These are phyloP conservation scores for Bimuria novae-zelandiae DNA, from an alignment of 2,329 filamentous ascomycete genomes.

Conservation along the genomic window DNA sequence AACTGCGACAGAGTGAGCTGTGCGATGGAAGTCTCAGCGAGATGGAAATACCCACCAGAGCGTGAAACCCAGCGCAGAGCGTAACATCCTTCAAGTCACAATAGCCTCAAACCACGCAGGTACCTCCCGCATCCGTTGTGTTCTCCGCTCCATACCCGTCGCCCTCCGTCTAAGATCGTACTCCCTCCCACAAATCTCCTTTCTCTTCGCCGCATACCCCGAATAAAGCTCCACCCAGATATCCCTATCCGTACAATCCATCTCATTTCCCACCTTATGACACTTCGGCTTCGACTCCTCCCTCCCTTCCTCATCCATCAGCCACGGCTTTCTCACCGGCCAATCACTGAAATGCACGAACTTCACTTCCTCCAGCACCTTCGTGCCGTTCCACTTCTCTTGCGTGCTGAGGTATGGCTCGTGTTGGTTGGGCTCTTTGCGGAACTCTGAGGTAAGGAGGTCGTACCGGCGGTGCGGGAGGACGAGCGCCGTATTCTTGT, in stretches of 20 bases:
- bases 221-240: slow-evolving; percentile 2
- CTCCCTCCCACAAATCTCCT: background rate
- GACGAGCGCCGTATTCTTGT: slow-evolving; percentile 52
- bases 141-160: background rate
- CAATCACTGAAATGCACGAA: slow-evolving; percentile 64
- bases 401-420: slow-evolving; percentile 50
- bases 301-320: background rate
- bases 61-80: background rate
- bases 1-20: too few species aligned
- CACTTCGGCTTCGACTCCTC: slow-evolving; percentile 4
- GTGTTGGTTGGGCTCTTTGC: slow-evolving; percentile 49
- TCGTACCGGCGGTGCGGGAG: slow-evolving; percentile 61
- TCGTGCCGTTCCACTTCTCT: slow-evolving; percentile 61
- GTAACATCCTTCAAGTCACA: background rate
- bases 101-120: background rate
- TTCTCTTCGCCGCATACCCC: background rate
- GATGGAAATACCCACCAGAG: too few species aligned
- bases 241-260: background rate
- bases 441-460: slow-evolving; percentile 64
- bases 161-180: background rate
- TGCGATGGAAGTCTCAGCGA: too few species aligned
- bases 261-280: background rate
- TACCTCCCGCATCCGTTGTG: background rate
- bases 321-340: slow-evolving; percentile 8
- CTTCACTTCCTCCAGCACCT: slow-evolving; percentile 60